Base-by-base conservation (phyloP, 225 moss, liverwort and hornwort genomes). In the Sphagnum tenellum region DNA sequence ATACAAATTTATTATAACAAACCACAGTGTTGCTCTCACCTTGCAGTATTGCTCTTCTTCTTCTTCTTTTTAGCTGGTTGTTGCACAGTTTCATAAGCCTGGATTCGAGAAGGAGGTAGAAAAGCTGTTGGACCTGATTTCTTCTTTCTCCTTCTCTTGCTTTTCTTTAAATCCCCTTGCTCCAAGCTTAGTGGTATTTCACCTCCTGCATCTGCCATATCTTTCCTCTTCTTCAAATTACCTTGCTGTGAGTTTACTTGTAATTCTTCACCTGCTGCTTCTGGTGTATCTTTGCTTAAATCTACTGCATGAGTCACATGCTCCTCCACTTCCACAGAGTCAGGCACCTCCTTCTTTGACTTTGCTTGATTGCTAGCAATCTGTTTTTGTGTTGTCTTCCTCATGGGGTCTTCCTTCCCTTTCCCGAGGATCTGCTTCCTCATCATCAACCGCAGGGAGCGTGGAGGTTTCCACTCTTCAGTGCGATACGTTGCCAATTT, bases 401-500 rank as follows among this genome's bases (percentile, higher is more conserved):
- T 29, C 29, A 29, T 50, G 46, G 8, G 52, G 45, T 58, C 11
- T 64, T 60, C 13, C 1, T 8, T 29, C 9, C 59, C 12, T 60
- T 73, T 50, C 64, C 29, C 29, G 0, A 29, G 29, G 29, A 29
- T 29, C 29, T 29, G 29, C 29, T 29, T 29, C 29, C 29, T 29
- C 29, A 29, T 29, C 29, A 29, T 96, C 53, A 83, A 72, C 8
- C 82, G 74, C 45, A 80, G 79, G 64, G 80, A 75, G 14, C 78
- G 69, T 12, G 81, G 82, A 67, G 90, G 77, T 63, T 82, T 75
- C 93, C 98, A 98, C 74, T 98, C 93, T 55, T 90, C 86, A 0
- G 83, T 75, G 49, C 77, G 88, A 63, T 98, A 98, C 3, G 98
- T 86, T 64, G 92, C 90, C 53, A 98, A 67, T 62, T 88, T 98